These are phyloP conservation scores for Condylostoma magnum DNA, from an alignment of 169 alveolate genomes.

Conservation along the genomic window DNA sequence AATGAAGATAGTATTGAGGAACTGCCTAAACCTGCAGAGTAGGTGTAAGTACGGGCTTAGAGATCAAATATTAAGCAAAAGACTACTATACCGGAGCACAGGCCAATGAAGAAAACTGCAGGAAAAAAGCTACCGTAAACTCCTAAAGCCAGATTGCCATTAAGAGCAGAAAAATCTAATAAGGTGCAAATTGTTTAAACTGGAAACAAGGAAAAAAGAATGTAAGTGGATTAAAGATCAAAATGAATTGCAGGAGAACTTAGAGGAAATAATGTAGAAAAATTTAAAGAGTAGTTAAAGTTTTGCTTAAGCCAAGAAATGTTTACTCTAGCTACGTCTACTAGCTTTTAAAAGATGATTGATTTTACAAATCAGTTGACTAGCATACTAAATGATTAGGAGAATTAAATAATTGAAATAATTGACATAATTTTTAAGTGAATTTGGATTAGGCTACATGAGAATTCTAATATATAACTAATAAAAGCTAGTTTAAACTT, in stretches of 20 bases:
- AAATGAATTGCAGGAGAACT: conserved; percentile 58
- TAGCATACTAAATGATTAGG: conserved; percentile 33
- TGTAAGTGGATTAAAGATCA: conserved; percentile 51
- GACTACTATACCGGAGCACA: not conserved
- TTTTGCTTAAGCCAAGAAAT: conserved; percentile 41
- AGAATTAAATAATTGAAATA: conserved; percentile 44
- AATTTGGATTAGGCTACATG: conserved; percentile 50
- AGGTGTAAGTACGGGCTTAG: not conserved
- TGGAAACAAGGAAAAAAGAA: conserved; percentile 56
- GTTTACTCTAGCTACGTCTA: conserved; percentile 27
- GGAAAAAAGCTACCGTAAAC: not conserved
- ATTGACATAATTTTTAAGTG: conserved; percentile 64
- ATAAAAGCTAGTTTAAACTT: conserved; percentile 55
- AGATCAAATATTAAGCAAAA: not conserved
- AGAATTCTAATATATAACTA: conserved; percentile 52
- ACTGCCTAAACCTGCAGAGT: conserved; percentile 17
- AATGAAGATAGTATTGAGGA: conserved; percentile 24
- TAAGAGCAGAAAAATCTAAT: not conserved
- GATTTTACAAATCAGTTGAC: conserved; percentile 52
- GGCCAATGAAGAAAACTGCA: not conserved
- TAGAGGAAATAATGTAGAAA: conserved; percentile 56
- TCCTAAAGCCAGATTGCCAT: not conserved
- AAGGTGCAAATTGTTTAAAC: not conserved
- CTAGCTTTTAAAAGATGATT: conserved; percentile 55
- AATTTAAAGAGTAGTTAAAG: conserved; percentile 48